Base-by-base conservation (phyloP, 768 basidiomycete genomes). In the Chalciporus pseudorubinellus region DNA sequence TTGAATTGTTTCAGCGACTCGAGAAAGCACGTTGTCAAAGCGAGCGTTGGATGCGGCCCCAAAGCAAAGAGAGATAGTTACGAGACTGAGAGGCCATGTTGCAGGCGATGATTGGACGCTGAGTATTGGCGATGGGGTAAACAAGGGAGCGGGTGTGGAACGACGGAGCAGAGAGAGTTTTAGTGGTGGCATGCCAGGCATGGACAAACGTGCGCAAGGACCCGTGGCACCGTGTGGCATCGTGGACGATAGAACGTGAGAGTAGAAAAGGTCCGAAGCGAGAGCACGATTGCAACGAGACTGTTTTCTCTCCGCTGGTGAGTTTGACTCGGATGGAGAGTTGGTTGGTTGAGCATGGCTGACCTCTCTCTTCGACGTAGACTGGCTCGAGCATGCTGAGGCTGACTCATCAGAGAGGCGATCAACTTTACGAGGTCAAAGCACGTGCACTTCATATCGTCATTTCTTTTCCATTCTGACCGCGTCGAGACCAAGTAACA, bases 391-490 rank as follows among this genome's bases (percentile, higher is more conserved):
- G 13, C 3, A 31, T n/a, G 44, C 29, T 33, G 14, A 8, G 43
- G 66, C 67, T 68, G 69, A 70, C 40, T 70, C 69, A 68, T 67
- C 66, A 56, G 50, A 59, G 40, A 58, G 48, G 26, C 39, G 52
- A 55, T 54, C 44, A 50, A 45, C 54, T 52, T 39, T 44, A 43
- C 47, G 48, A 20, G 28, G 21, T 31, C 41, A 41, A 45, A 55
- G 64, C 72, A 73, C 72, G 71, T 73, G 72, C 45, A 50, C 4
- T 26, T 6, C 46, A 64, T 65, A 63, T 66, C 71, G 66, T 72
- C 71, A 72, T 66, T 55, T 47, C 38, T 21, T 29, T 10, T 26
- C 33, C 18, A 44, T 20, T 24, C 8, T 36, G 29, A 36, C 34
- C n/a, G 34, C 10, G 10, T 34, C 34, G 16, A 14, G 14, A 36